Evolutionary conservation across 2,329 filamentous ascomycete species (phyloP).

Genomic region (Cadophora sp.): DNA sequence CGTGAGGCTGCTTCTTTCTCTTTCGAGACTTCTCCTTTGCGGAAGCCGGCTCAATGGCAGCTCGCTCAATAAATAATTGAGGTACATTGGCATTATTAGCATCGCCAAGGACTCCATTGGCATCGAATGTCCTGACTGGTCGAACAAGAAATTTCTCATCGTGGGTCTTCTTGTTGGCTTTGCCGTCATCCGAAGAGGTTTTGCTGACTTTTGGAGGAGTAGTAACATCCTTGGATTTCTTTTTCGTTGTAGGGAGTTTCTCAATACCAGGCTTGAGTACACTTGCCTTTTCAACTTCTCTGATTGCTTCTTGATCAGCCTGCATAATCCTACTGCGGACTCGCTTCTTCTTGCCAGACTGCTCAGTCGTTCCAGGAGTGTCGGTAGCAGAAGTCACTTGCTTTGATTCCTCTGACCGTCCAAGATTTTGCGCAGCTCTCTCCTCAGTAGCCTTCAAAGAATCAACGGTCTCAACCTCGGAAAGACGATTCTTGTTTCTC

Average conservation of each 20-base stretch:
- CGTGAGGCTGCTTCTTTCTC: slow-evolving; percentile 1
- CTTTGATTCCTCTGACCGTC: slow-evolving; percentile 2
- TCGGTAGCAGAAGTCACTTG: background rate
- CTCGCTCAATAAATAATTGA: background rate
- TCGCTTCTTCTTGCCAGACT: slow-evolving; percentile 19
- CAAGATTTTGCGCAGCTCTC: background rate
- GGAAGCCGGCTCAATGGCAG: background rate
- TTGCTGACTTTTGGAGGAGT: background rate
- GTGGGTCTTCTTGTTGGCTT: background rate
- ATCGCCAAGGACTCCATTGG: background rate
- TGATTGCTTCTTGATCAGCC: background rate
- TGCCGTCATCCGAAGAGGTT: background rate
- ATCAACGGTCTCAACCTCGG: slow-evolving; percentile 13
- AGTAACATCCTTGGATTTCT: background rate
- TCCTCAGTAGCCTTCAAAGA: slow-evolving; percentile 7
- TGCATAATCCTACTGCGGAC: slow-evolving; percentile 19
- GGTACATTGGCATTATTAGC: background rate
- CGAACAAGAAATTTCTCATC: background rate
- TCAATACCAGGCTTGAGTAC: background rate
- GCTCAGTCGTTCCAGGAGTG: background rate
- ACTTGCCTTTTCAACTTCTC: background rate
- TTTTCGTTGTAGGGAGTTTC: background rate
- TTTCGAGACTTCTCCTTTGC: slow-evolving; percentile 12
- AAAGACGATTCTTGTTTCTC: slow-evolving; percentile 36
- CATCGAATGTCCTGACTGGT: background rate